Conservation (phyloP, 148 eudicot genomes). For the Fagopyrum esculentum region DNA sequence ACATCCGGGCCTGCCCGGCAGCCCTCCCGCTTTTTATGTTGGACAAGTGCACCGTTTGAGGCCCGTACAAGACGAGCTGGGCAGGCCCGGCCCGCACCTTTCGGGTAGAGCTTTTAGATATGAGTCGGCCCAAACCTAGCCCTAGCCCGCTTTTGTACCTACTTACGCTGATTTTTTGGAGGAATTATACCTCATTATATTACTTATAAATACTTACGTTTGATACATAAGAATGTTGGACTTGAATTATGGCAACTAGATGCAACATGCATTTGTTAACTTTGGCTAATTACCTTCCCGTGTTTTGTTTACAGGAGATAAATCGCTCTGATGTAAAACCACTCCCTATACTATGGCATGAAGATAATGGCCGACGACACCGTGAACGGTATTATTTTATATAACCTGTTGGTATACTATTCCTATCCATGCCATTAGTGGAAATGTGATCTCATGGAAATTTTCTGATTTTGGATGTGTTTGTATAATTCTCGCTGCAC, state of each 20-base stretch:
- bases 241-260: background rate
- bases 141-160: too few relatives aligned
- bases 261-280: background rate
- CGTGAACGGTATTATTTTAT: constrained; percentile 53
- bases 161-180: too few relatives aligned
- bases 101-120: too few relatives aligned
- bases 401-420: background rate
- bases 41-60: too few relatives aligned
- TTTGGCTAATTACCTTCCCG: background rate
- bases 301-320: constrained; percentile 35
- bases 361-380: constrained; percentile 61
- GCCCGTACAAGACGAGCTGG: too few relatives aligned
- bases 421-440: background rate
- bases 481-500: background rate
- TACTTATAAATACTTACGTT: background rate
- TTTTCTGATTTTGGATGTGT: background rate
- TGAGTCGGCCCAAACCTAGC: too few relatives aligned
- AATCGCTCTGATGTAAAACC: constrained; percentile 73
- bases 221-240: background rate
- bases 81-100: too few relatives aligned
- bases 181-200: background rate
- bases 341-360: constrained; percentile 85
- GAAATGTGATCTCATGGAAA: background rate
- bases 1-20: too few relatives aligned
- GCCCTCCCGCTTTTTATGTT: too few relatives aligned